phyloP scores from a whole-genome alignment of 805 yeast species.

The Candida sonorensis region DNA sequence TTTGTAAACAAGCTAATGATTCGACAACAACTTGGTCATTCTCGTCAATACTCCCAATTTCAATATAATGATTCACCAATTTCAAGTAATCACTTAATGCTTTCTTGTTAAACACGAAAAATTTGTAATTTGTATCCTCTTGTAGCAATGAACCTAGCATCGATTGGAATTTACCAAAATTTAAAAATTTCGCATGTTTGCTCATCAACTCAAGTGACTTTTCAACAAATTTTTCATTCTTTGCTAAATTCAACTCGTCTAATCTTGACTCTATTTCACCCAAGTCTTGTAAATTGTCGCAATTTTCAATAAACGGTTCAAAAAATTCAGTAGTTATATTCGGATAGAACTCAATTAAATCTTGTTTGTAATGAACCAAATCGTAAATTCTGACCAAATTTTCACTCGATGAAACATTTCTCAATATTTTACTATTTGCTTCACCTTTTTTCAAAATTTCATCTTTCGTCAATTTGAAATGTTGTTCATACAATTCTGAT shows the following conservation, averaged over 20 bases:
- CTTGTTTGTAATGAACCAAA: conserved; percentile 12
- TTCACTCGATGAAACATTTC: too few relatives aligned
- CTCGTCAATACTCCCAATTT: conserved; percentile 8
- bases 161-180: conserved; percentile 10
- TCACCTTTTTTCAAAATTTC: conserved; percentile 8
- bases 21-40: too few relatives aligned
- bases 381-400: conserved; percentile 20
- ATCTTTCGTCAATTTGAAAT: conserved; percentile 1
- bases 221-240: conserved; percentile 3
- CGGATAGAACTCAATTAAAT: conserved; percentile 16
- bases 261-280: conserved; percentile 4
- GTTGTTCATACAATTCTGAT: conserved; percentile 10
- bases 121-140: conserved; percentile 1
- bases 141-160: conserved; percentile 6
- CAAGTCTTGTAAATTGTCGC: conserved; percentile 6
- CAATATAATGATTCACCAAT: conserved; percentile 8
- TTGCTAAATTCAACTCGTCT: conserved; percentile 3
- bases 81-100: conserved; percentile 5
- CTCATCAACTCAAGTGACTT: conserved; percentile 4
- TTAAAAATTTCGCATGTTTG: conserved; percentile 2
- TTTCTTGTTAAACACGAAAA: conserved; percentile 6
- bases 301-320: conserved; percentile 10
- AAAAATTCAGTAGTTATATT: conserved; percentile 11
- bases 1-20: too few relatives aligned
- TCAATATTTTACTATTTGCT: conserved; percentile 8